A percentile compares a stretch with the other conserved stretches of the same genome.
phyloP scores from a whole-genome alignment of 148 eudicot genomes.

The Silene uniflora region DNA sequence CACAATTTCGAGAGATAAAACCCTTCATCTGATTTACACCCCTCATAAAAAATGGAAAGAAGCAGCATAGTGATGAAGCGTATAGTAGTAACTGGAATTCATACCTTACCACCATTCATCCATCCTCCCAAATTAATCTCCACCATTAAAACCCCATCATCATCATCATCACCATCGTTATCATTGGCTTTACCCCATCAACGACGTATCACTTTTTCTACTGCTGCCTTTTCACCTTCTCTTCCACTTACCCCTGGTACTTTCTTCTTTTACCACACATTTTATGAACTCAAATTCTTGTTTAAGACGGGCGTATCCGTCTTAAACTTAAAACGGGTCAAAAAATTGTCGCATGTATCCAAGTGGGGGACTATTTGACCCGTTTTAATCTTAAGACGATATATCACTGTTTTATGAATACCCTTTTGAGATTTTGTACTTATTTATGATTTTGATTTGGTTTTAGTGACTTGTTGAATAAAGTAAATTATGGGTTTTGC shows the following conservation, averaged over 20 bases:
- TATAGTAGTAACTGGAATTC: conserved; percentile 20
- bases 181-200: conserved; percentile 16
- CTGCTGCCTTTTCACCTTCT: conserved; percentile 16
- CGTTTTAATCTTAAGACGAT: too few relatives aligned
- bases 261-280: not conserved
- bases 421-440: not conserved
- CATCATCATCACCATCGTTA: conserved; percentile 7
- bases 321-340: too few relatives aligned
- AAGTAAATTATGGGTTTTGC: not conserved
- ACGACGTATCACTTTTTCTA: conserved; percentile 15
- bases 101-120: conserved; percentile 12
- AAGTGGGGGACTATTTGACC: too few relatives aligned
- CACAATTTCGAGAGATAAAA: not conserved
- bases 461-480: not conserved
- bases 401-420: not conserved
- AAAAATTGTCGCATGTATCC: too few relatives aligned
- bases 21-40: not conserved
- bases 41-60: conserved; percentile 20
- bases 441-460: not conserved
- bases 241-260: conserved; percentile 17
- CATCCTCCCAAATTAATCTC: conserved; percentile 20
- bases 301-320: too few relatives aligned
- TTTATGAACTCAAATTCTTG: not conserved
- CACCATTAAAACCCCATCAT: conserved; percentile 9
- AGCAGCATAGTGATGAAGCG: conserved; percentile 31